These are phyloP conservation scores for Craterostigma plantagineum DNA, from an alignment of 257 asterid species.

Conservation along the genomic window DNA sequence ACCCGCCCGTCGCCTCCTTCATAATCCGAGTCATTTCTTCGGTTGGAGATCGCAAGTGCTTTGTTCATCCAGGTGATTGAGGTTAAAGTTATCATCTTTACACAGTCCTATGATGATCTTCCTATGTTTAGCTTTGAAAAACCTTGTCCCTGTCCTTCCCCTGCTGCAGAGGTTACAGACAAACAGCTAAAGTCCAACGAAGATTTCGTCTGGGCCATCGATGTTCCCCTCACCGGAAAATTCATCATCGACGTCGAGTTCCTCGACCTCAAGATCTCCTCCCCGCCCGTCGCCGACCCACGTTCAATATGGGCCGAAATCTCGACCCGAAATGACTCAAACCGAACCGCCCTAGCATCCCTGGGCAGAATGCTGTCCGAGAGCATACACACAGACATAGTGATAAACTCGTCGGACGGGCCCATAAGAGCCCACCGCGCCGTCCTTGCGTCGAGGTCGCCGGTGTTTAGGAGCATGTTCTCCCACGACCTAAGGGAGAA, in stretches of 20 bases:
- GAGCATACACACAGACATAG: constrained; percentile 72
- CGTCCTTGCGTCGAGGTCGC: constrained; percentile 80
- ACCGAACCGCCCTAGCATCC: constrained; percentile 41
- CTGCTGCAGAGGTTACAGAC: constrained; percentile 53
- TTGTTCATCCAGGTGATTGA: constrained; percentile 61
- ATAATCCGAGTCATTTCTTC: constrained; percentile 56
- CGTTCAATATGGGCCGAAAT: constrained; percentile 61
- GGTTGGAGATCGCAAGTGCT: constrained; percentile 57
- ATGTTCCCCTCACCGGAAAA: constrained; percentile 67
- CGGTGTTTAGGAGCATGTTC: constrained; percentile 89
- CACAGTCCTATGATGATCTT: too few relatives aligned
- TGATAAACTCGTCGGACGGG: constrained; percentile 60
- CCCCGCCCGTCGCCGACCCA: constrained; percentile 47
- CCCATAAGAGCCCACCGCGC: constrained; percentile 72
- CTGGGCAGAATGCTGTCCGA: constrained; percentile 76
- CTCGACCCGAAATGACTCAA: constrained; percentile 17
- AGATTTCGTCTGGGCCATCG: constrained; percentile 67
- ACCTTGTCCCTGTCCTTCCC: background rate
- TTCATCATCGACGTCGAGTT: constrained; percentile 87
- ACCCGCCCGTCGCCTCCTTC: constrained; percentile 82
- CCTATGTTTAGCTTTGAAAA: too few relatives aligned
- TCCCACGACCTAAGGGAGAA: constrained; percentile 77
- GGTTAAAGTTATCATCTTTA: too few relatives aligned
- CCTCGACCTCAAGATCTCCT: constrained; percentile 85
- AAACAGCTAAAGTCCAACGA: constrained; percentile 68